Base-by-base conservation (phyloP, 2,329 filamentous ascomycete genomes). In the Sporothrix variecibatus region DNA sequence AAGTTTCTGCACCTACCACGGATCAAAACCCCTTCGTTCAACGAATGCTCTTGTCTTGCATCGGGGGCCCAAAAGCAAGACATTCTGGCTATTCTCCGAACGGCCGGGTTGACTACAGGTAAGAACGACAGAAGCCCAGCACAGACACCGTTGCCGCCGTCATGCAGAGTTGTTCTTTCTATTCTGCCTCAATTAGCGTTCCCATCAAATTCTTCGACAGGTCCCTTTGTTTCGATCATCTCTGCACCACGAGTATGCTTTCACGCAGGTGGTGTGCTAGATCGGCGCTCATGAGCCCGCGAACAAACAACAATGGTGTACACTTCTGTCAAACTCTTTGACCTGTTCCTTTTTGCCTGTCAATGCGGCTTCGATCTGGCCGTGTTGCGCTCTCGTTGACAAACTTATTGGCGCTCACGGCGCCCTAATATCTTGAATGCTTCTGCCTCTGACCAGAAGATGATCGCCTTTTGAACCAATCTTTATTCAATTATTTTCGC, bases 181-280 rank as follows among this genome's bases (percentile, higher is more conserved):
- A 38, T 40, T 64, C 31, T 64, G 34, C 60, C 60, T 64, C 60
- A 64, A 43, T 64, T 64, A 64, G 34, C 60, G 60, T 64, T 43
- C 34, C 60, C 60, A 43, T 40, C n/a, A 12, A 64, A 34, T 20
- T 43, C 34, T 46, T 38, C 15, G 15, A n/a, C 46, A 70, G 46
- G 49, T 17, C 8, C 49, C 38, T 34, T 62, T 70, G 72, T 73
- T 73, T 73, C 72, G 65, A 70, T 70, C 64, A 53, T 40, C 72
- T 73, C 17, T 68, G 72, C 72, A 51, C 71, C 17, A 3, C 7
- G 46, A 34, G 17, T 51, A n/a, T 73, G 49, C 62, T 51, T 38
- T 51, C 51, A 15, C 4, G 20, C 20, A 26, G 34, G 31, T 73
- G 72, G 72, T 60, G 40, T 43, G 64, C 64, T 70, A 49, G 72